Evolutionary conservation across 371 early-diverging fungal genomes (phyloP).

Genomic region (Conidiobolus incongruus): DNA sequence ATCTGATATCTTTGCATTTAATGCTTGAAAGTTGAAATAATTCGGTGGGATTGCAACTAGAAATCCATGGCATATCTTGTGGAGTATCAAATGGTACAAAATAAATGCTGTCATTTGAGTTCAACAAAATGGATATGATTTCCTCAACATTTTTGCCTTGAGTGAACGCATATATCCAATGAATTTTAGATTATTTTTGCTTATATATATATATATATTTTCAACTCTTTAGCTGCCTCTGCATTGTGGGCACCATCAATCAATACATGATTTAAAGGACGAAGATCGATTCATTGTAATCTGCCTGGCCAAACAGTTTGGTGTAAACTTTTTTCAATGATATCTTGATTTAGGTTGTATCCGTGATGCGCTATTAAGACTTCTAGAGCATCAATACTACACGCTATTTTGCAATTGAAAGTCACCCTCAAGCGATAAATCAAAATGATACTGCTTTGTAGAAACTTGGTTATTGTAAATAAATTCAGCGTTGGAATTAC

Average conservation of each 20-base stretch:
- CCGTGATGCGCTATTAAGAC: conserved; percentile 14
- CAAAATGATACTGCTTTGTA: conserved; percentile 6
- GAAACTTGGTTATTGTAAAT: neutral
- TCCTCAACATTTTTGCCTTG: conserved; percentile 34
- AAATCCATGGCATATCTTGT: conserved; percentile 75
- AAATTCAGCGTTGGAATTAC: neutral
- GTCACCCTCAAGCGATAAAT: conserved; percentile 40
- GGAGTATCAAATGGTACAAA: conserved; percentile 49
- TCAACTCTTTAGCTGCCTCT: conserved; percentile 37
- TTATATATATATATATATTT: conserved; percentile 34
- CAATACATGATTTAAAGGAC: conserved; percentile 16
- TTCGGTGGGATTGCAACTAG: conserved; percentile 6
- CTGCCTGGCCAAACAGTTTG: conserved; percentile 62
- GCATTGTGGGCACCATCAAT: conserved; percentile 83
- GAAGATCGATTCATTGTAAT: conserved; percentile 32
- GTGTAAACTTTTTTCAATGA: conserved; percentile 26
- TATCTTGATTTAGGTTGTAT: conserved; percentile 15
- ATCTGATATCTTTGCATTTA: neutral
- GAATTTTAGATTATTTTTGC: conserved; percentile 10
- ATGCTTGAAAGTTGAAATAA: neutral
- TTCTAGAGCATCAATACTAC: conserved; percentile 39
- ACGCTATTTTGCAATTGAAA: conserved; percentile 62
- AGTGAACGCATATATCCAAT: conserved; percentile 64
- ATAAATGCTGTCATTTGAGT: conserved; percentile 6
- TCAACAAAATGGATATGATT: conserved; percentile 21